These are phyloP conservation scores for Hygrophorus pudorinus DNA, from an alignment of 768 basidiomycete species.

Conservation along the genomic window DNA sequence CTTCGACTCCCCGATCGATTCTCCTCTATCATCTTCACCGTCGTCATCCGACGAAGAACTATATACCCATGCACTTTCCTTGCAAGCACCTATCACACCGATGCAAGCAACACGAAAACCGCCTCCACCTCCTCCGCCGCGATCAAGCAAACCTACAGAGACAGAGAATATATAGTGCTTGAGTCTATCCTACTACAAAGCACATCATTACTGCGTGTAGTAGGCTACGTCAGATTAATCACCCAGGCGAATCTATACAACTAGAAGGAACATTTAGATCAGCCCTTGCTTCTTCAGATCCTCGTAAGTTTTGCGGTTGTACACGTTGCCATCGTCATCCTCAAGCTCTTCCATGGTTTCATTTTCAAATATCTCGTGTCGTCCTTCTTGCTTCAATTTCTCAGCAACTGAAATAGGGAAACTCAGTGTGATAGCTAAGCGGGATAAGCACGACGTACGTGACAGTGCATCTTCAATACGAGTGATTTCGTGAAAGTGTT, in stretches of 20 bases:
- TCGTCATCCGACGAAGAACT: slow-evolving; percentile 83
- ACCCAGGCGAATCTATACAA: slow-evolving; percentile 8
- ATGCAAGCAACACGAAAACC: slow-evolving; percentile 33
- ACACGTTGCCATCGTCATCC: slow-evolving; percentile 97
- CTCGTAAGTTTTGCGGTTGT: slow-evolving; percentile 96
- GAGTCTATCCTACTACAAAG: neutral
- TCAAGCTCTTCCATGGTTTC: slow-evolving; percentile 98
- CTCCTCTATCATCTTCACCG: slow-evolving; percentile 62
- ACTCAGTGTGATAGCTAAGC: neutral
- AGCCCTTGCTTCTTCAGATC: slow-evolving; percentile 94
- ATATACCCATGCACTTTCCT: slow-evolving; percentile 60
- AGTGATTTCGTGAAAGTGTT: slow-evolving; percentile 98
- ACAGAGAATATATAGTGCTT: neutral
- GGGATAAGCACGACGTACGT: slow-evolving; percentile 40
- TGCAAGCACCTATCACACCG: slow-evolving; percentile 64
- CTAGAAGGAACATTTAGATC: slow-evolving; percentile 33
- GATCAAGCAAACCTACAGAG: slow-evolving; percentile 17
- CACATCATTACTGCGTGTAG: too few species aligned
- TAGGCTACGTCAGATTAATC: neutral
- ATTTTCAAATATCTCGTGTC: slow-evolving; percentile 84
- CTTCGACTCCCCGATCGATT: slow-evolving; percentile 60
- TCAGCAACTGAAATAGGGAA: slow-evolving; percentile 65
- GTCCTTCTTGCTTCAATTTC: slow-evolving; percentile 94
- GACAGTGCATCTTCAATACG: slow-evolving; percentile 93
- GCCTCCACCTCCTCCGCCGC: slow-evolving; percentile 37